phyloP scores from a whole-genome alignment of 805 yeast genomes.

The Yamadazyma insecticola region DNA sequence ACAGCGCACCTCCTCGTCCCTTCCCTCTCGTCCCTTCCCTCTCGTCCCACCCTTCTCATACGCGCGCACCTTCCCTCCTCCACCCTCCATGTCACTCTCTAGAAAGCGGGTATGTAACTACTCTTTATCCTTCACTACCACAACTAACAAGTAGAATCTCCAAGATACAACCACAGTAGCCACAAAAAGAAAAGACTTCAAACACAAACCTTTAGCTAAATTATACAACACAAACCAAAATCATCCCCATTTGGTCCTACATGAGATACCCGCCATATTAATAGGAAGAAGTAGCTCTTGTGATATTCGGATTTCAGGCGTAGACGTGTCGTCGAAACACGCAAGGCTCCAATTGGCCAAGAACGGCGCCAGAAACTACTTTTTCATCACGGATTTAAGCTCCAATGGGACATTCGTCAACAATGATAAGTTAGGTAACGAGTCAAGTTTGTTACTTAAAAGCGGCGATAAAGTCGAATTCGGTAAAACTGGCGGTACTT shows the following conservation, averaged over 20 bases:
- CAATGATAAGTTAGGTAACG: conserved; percentile 48
- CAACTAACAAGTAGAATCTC: conserved; percentile 8
- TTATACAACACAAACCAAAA: conserved; percentile 16
- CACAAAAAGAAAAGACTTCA: conserved; percentile 9
- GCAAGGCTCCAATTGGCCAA: conserved; percentile 46
- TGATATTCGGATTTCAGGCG: conserved; percentile 49
- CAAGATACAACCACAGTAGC: conserved; percentile 8
- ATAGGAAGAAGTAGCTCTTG: conserved; percentile 60
- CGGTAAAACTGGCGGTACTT: conserved; percentile 48
- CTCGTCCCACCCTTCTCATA: too few relatives aligned
- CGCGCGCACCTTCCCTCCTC: too few relatives aligned
- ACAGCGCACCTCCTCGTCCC: too few relatives aligned
- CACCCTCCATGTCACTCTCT: conserved; percentile 20
- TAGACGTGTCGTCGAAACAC: conserved; percentile 64
- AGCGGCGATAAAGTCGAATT: conserved; percentile 63
- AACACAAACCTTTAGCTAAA: conserved; percentile 16
- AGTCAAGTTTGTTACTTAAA: conserved; percentile 44
- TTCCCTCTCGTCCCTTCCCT: too few relatives aligned
- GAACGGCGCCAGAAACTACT: conserved; percentile 29
- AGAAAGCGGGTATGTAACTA: conserved; percentile 22
- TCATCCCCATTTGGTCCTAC: conserved; percentile 16
- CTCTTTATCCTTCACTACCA: neutral
- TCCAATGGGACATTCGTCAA: conserved; percentile 69
- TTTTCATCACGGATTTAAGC: conserved; percentile 51
- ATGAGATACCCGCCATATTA: conserved; percentile 16